phyloP scores from a whole-genome alignment of 139 green algal genomes.

The Chlamydomonas asymmetrica region DNA sequence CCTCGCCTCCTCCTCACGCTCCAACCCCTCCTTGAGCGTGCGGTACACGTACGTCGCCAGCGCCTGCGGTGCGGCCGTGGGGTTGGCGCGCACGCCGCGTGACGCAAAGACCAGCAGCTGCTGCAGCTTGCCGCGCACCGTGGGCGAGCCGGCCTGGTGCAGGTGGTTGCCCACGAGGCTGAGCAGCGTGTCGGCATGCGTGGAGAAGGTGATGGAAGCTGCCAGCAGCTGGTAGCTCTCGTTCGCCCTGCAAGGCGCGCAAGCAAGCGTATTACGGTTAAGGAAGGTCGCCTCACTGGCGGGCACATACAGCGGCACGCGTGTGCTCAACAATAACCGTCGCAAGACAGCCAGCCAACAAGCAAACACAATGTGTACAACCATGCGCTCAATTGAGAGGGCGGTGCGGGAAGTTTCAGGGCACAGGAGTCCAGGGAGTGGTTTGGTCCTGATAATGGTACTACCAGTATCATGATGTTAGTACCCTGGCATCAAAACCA shows the following conservation, averaged over 20 bases:
- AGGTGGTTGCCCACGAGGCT: constrained; percentile 44
- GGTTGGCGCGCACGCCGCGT: constrained; percentile 73
- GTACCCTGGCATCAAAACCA: no score
- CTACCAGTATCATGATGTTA: no score
- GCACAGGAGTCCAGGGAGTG: no score
- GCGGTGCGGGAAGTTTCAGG: no score
- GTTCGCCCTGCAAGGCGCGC: constrained; percentile 67
- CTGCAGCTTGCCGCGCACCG: constrained; percentile 64
- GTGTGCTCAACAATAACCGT: no score
- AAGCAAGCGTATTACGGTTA: no score
- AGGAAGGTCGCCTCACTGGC: no score
- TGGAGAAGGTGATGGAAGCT: constrained; percentile 58
- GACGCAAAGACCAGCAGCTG: constrained; percentile 73
- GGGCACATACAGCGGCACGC: no score
- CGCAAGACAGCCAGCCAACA: no score
- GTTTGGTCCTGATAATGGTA: no score
- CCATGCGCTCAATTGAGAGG: no score
- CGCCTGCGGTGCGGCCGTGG: constrained; percentile 52
- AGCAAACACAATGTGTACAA: no score
- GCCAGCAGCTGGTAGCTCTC: constrained; percentile 80
- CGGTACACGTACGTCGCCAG: constrained; percentile 66
- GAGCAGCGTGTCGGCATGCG: constrained; percentile 41
- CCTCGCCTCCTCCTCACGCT: constrained; percentile 41
- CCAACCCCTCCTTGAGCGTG: constrained; percentile 47
- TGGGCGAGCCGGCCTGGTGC: constrained; percentile 51